Percentiles rank a stretch among this genome's conserved stretches.
These are phyloP conservation scores for Talaromyces sp. DNA, from an alignment of 2,329 filamentous ascomycete species.

Conservation along the genomic window DNA sequence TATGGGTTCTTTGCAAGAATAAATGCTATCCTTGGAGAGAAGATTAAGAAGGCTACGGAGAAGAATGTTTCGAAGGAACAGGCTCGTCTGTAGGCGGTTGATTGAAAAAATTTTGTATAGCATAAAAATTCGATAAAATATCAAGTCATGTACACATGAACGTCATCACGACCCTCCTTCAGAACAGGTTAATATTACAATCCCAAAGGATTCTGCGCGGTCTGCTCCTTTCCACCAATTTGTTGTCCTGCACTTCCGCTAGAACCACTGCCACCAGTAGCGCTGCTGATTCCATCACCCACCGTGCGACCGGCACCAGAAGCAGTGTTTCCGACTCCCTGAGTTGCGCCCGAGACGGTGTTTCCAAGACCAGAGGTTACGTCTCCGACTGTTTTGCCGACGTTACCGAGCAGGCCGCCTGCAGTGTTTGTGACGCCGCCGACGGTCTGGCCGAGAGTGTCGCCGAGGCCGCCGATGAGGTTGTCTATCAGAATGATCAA, in stretches of 20 bases:
- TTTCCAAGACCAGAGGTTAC: conserved; percentile 28
- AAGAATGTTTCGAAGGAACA: conserved; percentile 23
- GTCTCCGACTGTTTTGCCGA: conserved; percentile 28
- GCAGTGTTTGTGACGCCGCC: conserved; percentile 25
- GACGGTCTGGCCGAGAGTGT: conserved; percentile 27
- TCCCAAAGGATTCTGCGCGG: conserved; percentile 25
- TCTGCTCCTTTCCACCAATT: conserved; percentile 23
- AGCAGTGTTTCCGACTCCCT: conserved; percentile 25
- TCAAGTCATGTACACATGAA: neutral
- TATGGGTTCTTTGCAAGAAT: conserved; percentile 61
- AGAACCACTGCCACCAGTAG: neutral
- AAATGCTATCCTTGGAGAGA: conserved; percentile 51
- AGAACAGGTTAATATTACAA: conserved; percentile 13
- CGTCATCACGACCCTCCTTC: neutral
- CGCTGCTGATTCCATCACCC: conserved; percentile 21
- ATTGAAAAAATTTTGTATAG: neutral
- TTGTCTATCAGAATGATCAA: neutral
- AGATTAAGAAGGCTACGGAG: conserved; percentile 55
- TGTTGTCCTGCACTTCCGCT: neutral
- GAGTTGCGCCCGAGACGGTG: conserved; percentile 27
- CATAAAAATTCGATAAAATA: neutral
- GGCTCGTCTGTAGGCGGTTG: conserved; percentile 27
- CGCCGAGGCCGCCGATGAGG: conserved; percentile 23
- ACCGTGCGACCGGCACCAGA: conserved; percentile 27
- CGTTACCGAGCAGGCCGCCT: conserved; percentile 25